These are phyloP conservation scores for Tetrastigma voinierianum DNA, from an alignment of 164 flowering plant genomes.

Conservation along the genomic window DNA sequence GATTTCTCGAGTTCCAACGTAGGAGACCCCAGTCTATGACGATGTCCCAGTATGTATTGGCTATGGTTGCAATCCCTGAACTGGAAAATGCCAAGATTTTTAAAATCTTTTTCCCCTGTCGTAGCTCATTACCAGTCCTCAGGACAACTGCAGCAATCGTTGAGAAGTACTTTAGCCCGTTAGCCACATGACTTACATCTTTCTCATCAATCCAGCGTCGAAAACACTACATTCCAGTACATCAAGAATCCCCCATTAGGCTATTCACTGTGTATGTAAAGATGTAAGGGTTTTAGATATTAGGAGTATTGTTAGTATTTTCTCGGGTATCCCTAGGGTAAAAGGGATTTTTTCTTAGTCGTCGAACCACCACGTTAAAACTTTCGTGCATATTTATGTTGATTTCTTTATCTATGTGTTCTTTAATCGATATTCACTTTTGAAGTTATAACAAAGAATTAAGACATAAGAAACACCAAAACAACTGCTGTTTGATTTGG, in stretches of 20 bases:
- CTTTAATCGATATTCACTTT: too few relatives aligned
- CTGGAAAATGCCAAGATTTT: slow-evolving; percentile 24
- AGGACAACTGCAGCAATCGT: slow-evolving; percentile 28
- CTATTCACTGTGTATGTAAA: too few relatives aligned
- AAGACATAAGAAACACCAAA: too few relatives aligned
- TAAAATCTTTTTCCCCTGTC: slow-evolving; percentile 17
- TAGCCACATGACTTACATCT: slow-evolving; percentile 13
- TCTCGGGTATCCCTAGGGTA: too few relatives aligned
- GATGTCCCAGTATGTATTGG: slow-evolving; percentile 44
- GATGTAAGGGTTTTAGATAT: too few relatives aligned
- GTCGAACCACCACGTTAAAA: too few relatives aligned
- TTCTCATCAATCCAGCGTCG: slow-evolving; percentile 29
- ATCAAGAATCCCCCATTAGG: neutral
- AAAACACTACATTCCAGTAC: slow-evolving; percentile 18
- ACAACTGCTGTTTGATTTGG: too few relatives aligned
- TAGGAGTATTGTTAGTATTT: too few relatives aligned
- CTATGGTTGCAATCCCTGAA: slow-evolving; percentile 34
- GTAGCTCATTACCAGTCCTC: slow-evolving; percentile 27
- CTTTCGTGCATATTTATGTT: too few relatives aligned
- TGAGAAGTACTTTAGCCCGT: slow-evolving; percentile 31
- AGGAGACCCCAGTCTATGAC: slow-evolving; percentile 55
- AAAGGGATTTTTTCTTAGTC: too few relatives aligned
- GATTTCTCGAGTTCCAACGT: slow-evolving; percentile 29
- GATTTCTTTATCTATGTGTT: too few relatives aligned
- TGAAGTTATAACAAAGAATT: too few relatives aligned